Evolutionary conservation across 2,329 filamentous ascomycete species (phyloP).

Genomic region (Penicillium sp.): DNA sequence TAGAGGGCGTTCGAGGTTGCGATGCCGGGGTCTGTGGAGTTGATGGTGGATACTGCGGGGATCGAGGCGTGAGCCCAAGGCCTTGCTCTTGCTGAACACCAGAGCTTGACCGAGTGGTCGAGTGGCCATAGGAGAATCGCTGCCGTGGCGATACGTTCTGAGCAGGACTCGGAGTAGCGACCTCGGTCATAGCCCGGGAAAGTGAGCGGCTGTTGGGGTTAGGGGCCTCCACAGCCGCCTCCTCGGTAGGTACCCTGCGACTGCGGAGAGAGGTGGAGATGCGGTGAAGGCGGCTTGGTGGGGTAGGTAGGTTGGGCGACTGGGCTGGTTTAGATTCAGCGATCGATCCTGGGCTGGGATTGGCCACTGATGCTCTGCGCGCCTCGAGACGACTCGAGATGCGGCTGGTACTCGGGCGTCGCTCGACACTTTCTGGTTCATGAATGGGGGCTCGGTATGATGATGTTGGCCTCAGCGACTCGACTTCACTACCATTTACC

Average conservation of each 20-base stretch:
- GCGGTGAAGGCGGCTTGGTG: constrained; percentile 42
- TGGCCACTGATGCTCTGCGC: constrained; percentile 41
- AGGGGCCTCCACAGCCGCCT: constrained; percentile 32
- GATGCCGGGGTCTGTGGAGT: constrained; percentile 15
- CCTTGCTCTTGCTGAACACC: constrained; percentile 25
- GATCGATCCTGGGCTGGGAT: constrained; percentile 23
- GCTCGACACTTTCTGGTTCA: constrained; percentile 36
- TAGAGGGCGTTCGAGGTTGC: constrained; percentile 31
- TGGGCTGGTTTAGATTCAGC: constrained; percentile 14
- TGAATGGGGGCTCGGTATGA: constrained; percentile 39
- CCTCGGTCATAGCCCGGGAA: constrained; percentile 46
- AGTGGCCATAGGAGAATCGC: constrained; percentile 32
- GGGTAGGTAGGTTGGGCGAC: constrained; percentile 21
- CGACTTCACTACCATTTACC: constrained; percentile 3
- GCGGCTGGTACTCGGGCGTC: constrained; percentile 29
- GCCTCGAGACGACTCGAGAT: constrained; percentile 38
- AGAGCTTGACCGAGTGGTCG: constrained; percentile 25
- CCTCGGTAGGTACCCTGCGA: constrained; percentile 38
- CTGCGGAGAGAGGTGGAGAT: constrained; percentile 41
- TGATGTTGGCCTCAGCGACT: constrained; percentile 28
- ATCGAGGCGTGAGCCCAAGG: constrained; percentile 21
- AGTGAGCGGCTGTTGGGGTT: constrained; percentile 37
- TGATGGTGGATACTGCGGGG: constrained; percentile 20
- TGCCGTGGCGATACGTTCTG: constrained; percentile 35
- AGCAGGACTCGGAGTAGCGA: constrained; percentile 29